These are phyloP conservation scores for Amorphotheca resinae DNA, from an alignment of 495 filamentous ascomycete species.

Conservation along the genomic window DNA sequence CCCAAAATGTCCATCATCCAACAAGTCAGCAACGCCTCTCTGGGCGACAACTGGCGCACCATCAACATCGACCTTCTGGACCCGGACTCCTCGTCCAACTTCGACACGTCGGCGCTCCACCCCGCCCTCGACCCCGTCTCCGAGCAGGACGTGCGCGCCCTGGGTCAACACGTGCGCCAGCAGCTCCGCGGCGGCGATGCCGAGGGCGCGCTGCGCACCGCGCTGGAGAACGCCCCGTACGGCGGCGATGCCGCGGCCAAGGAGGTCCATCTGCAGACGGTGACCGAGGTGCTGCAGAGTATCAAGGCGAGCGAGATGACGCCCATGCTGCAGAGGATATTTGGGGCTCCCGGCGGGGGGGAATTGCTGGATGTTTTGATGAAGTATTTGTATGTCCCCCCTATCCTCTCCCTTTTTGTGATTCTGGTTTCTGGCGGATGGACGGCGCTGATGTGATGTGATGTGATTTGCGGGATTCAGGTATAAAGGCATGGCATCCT, in stretches of 20 bases:
- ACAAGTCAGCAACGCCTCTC: constrained; percentile 36
- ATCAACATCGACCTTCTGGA: constrained; percentile 87
- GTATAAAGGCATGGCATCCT: constrained; percentile 73
- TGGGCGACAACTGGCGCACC: constrained; percentile 64
- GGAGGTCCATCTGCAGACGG: constrained; percentile 68
- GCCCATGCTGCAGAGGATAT: constrained; percentile 66
- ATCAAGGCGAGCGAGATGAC: constrained; percentile 88
- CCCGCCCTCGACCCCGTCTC: constrained; percentile 54
- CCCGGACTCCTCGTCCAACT: constrained; percentile 79
- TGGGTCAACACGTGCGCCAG: constrained; percentile 71
- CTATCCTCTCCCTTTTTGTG: no score
- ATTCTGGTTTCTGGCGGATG: background rate
- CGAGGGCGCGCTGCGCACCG: constrained; percentile 69
- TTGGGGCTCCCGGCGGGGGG: constrained; percentile 52
- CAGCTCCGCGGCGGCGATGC: constrained; percentile 71
- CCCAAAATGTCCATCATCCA: constrained; percentile 43
- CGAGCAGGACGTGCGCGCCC: constrained; percentile 57
- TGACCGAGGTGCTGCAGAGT: constrained; percentile 78
- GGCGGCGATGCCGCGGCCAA: constrained; percentile 48
- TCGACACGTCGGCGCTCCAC: constrained; percentile 67
- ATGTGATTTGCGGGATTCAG: no score
- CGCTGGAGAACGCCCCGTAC: constrained; percentile 63
- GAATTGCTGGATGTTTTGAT: constrained; percentile 62
- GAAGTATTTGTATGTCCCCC: constrained; percentile 65
- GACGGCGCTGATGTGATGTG: background rate